phyloP scores from a whole-genome alignment of 73 alveolate species.

The Paramecium bursaria region DNA sequence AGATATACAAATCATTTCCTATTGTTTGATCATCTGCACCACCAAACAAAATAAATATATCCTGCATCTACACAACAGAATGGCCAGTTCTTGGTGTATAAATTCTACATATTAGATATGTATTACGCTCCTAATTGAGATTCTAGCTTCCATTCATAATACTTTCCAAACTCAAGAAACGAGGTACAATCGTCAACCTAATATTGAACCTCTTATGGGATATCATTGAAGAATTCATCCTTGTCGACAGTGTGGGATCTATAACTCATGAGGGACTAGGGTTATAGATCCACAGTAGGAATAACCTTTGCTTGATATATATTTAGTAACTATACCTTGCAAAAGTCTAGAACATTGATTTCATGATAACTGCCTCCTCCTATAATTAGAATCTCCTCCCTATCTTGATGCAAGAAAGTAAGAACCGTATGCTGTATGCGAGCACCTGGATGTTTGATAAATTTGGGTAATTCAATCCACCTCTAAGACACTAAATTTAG shows the following conservation, averaged over 20 bases:
- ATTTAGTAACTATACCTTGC: conserved; percentile 7
- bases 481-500: conserved; percentile 22
- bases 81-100: conserved; percentile 64
- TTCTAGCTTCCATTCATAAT: conserved; percentile 59
- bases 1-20: conserved; percentile 31
- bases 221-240: conserved; percentile 37
- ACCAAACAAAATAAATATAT: conserved; percentile 24
- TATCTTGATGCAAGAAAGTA: conserved; percentile 2
- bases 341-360: conserved; percentile 28
- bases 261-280: conserved; percentile 44
- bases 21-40: conserved; percentile 51
- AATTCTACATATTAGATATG: background rate
- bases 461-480: conserved; percentile 54
- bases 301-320: conserved; percentile 44
- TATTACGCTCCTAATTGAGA: background rate
- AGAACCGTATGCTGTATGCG: conserved; percentile 36
- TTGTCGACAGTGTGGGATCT: conserved; percentile 41
- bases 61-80: conserved; percentile 36
- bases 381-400: conserved; percentile 17
- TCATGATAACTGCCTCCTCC: conserved; percentile 40
- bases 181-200: conserved; percentile 31
- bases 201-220: conserved; percentile 21
- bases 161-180: conserved; percentile 50
- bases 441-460: conserved; percentile 52
- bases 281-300: conserved; percentile 36